Conservation (phyloP, 2,329 filamentous ascomycete species). For the Phialophora macrospora region DNA sequence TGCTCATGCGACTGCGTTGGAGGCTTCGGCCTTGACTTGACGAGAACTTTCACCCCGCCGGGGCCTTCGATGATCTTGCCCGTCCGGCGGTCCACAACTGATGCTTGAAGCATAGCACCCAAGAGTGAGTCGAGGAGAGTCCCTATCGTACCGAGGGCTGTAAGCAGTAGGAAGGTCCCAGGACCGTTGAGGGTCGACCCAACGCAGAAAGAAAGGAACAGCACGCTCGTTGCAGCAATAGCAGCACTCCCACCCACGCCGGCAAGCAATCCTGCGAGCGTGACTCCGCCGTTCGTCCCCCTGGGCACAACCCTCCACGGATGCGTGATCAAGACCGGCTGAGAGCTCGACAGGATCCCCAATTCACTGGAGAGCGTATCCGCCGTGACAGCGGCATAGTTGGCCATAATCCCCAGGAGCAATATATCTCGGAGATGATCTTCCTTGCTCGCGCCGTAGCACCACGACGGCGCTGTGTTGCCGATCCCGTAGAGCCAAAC, state of each 20-base stretch:
- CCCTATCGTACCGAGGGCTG: conserved; percentile 75
- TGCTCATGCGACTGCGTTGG: conserved; percentile 7
- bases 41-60: conserved; percentile 65
- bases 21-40: conserved; percentile 26
- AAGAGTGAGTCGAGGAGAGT: conserved; percentile 87
- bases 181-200: conserved; percentile 47
- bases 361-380: conserved; percentile 97
- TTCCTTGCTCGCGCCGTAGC: conserved; percentile 17
- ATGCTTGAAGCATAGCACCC: conserved; percentile 82
- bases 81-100: conserved; percentile 79
- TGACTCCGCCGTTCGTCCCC: conserved; percentile 94
- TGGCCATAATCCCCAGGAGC: conserved; percentile 70
- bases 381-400: conserved; percentile 89
- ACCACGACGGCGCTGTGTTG: not conserved
- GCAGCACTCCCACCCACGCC: conserved; percentile 73
- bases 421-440: conserved; percentile 55
- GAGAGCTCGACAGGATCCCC: conserved; percentile 78
- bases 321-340: conserved; percentile 85
- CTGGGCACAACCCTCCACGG: conserved; percentile 74
- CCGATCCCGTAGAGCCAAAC: conserved; percentile 26
- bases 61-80: conserved; percentile 89
- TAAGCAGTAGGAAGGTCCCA: conserved; percentile 60
- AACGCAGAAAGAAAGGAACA: conserved; percentile 61
- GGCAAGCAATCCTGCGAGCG: conserved; percentile 71
- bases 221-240: conserved; percentile 69